Evolutionary conservation across 495 filamentous ascomycete genomes (phyloP), one percentile per base, ranked within the genome.

Genomic region (Penicillium pulvis): DNA sequence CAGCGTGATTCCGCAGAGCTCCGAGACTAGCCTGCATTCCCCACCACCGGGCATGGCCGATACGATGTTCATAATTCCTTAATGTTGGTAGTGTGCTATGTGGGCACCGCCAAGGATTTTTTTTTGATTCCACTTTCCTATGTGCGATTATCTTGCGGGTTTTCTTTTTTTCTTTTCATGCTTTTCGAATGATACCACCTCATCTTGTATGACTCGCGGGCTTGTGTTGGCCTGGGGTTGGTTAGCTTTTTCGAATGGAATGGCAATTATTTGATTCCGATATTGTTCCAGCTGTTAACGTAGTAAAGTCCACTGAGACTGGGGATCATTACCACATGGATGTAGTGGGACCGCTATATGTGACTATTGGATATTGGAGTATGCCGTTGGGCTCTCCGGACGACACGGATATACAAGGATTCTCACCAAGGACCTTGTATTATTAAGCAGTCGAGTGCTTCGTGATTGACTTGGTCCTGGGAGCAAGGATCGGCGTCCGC

Each of bases 151-250:
- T 56, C 48, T 56, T 63, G 55, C 59, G 45, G 56, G 59, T 48
- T 61, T 58, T 61, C 57, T 61, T 65, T 56, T 53, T 35, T 28
- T 45, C 6, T 41, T 58, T 57, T 45, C 60, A 23, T 58, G 53
- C 45, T 59, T 62, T 71, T 69, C 67, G 66, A 66, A 73, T 75
- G 75, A 78, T 78, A 78, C 75, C 75, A 73, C 68, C 73, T 74
- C 70, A 75, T 69, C 57, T 55, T 61, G 58, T 65, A 57, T 68
- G 64, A 60, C 67, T 60, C 61, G 67, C 64, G 69, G 73, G 71
- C 71, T 63, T 68, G 28, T 62, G 58, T 58, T 56, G 61, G 59
- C 63, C 58, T 63, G 49, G 47, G 51, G 54, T 62, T 73, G 58
- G 65, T 72, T 72, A 68, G 59, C 63, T 69, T 69, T 71, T 69